Base-by-base conservation (phyloP, 192 early-diverging fungal genomes). In the Backusella liffmaniae region DNA sequence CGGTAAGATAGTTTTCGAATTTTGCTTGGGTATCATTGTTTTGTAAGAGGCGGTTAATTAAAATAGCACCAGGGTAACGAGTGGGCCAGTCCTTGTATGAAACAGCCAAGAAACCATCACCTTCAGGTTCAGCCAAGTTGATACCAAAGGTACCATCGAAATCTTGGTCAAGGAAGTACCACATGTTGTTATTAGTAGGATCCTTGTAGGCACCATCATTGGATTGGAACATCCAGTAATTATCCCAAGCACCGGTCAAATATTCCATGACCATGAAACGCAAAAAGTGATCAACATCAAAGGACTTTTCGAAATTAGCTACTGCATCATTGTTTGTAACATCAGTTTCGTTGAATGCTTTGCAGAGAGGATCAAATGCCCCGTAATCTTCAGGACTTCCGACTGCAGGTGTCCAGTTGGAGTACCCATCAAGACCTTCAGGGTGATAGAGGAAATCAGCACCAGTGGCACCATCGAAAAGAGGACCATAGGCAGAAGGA, bases 231-330 rank as follows among this genome's bases (percentile, higher is more conserved):
- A 76, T 76, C 85, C 85, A 86, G 79, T 86, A 86, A 29, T 75
- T 83, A 59, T 86, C 85, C 85, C 85, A 86, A 65, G 79, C 41
- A 41, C 79, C 85, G 39, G 81, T 77, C 7, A 86, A 68, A 71
- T 84, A 86, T 73, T 86, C 85, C 34, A 86, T 49, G 3, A 86
- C 83, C 83, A 86, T 86, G 66, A 81, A 84, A n/a, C 85, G 81
- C 21, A 86, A 68, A 67, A 83, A 84, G 6, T 46, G 34, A 29
- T 86, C 85, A 7, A 78, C 23, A 70, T 84, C 83, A 34, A 86
- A 77, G n/a, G 53, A 23, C 36, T 76, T 69, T 74, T 73, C 46
- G 67, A 86, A 72, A 41, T 69, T 67, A 15, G 68, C 75, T 12
- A 84, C 9, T 26, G 76, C 56, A 13, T 71, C 75, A 44, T 86